Percentiles rank a stretch among this genome's conserved stretches.
Conservation (phyloP, 768 basidiomycete genomes). For the Tylopilus plumbeoviolaceoides region DNA sequence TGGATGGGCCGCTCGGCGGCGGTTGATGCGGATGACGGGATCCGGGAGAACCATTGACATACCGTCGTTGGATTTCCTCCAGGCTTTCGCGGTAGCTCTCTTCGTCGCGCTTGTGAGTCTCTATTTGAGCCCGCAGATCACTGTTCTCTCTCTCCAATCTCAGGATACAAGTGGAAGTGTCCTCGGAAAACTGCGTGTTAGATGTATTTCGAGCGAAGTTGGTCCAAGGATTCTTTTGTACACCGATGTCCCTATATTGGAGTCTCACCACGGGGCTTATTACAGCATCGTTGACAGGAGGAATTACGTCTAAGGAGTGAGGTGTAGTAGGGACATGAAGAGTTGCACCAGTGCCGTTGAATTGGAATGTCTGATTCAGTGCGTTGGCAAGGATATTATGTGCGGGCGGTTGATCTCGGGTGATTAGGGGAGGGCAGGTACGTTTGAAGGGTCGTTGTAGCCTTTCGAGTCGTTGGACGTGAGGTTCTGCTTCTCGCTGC, state of each 20-base stretch:
- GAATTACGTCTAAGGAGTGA: not conserved
- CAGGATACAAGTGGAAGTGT: slow-evolving; percentile 10
- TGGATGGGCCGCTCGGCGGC: not conserved
- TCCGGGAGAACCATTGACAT: not conserved
- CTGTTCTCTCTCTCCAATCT: slow-evolving; percentile 18
- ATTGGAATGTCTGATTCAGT: slow-evolving; percentile 27
- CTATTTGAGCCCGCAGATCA: slow-evolving; percentile 7
- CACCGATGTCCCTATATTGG: slow-evolving; percentile 19
- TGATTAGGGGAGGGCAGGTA: not conserved
- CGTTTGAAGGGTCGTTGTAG: slow-evolving; percentile 4
- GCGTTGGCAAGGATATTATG: slow-evolving; percentile 20
- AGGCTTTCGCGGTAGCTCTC: slow-evolving; percentile 6
- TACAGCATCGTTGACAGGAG: slow-evolving; percentile 3
- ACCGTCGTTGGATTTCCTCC: slow-evolving; percentile 11
- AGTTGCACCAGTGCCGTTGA: slow-evolving; percentile 16
- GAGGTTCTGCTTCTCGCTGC: slow-evolving; percentile 27
- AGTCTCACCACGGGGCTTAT: not conserved
- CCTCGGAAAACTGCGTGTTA: not conserved
- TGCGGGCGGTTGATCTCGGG: not conserved
- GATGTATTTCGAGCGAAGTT: slow-evolving; percentile 19
- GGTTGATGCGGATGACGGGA: not conserved
- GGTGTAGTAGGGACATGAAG: slow-evolving; percentile 6
- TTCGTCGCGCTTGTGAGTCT: slow-evolving; percentile 6
- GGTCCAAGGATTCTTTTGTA: slow-evolving; percentile 17
- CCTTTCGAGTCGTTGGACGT: slow-evolving; percentile 25